These are phyloP conservation scores for Plasmodium reichenowi DNA, from an alignment of 169 alveolate species.

Conservation along the genomic window DNA sequence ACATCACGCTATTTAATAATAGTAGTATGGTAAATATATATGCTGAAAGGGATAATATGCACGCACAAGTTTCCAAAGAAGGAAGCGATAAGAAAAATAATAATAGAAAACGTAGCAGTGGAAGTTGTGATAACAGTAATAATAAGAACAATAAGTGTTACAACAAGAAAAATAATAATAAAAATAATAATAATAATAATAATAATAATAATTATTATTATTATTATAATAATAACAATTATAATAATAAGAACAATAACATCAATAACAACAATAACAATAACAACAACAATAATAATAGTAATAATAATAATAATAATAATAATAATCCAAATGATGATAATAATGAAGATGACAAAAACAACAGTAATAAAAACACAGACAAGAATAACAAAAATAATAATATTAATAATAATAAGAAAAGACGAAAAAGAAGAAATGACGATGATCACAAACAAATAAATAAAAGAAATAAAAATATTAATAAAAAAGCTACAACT, in stretches of 20 bases:
- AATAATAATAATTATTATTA: background rate
- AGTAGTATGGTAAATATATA: too few relatives aligned
- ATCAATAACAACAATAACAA: constrained; percentile 8
- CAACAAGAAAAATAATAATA: background rate
- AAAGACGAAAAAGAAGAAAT: background rate
- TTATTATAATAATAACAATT: background rate
- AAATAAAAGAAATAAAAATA: too few relatives aligned
- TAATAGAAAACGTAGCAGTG: background rate
- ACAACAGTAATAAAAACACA: background rate
- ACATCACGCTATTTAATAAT: too few relatives aligned
- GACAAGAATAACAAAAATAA: constrained; percentile 15
- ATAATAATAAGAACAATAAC: constrained; percentile 2
- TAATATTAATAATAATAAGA: constrained; percentile 11
- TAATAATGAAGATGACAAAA: constrained; percentile 14
- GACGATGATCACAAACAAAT: background rate
- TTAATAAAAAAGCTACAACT: too few relatives aligned
- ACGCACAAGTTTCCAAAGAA: too few relatives aligned
- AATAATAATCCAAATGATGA: background rate
- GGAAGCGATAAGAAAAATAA: too few relatives aligned
- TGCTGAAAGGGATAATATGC: too few relatives aligned
- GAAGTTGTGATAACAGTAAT: background rate
- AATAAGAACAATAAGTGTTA: background rate
- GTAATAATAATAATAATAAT: constrained; percentile 7
- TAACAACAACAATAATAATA: constrained; percentile 7
- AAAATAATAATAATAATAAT: background rate